phyloP scores from a whole-genome alignment of 2,329 filamentous ascomycete species.

The Magnaporthiopsis poae region DNA sequence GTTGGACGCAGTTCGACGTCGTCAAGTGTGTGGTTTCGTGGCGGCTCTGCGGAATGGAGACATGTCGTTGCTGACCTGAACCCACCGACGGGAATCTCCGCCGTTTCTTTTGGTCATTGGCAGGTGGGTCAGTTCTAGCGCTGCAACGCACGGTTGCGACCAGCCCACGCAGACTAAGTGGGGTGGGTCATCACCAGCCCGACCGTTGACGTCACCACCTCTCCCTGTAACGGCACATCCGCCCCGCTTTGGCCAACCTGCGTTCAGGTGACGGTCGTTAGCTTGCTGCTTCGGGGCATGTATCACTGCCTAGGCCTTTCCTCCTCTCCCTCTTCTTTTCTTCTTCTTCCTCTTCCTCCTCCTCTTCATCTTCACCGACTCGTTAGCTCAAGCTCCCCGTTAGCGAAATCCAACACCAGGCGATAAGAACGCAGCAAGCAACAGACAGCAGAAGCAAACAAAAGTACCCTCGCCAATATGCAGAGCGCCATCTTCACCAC shows the following conservation, averaged over 20 bases:
- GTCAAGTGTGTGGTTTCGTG: no score
- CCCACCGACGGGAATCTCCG: not conserved
- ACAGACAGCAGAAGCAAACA: not conserved
- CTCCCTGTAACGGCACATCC: not conserved
- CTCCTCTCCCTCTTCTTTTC: not conserved
- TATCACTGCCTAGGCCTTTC: not conserved
- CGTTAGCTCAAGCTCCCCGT: no score
- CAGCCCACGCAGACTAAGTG: not conserved
- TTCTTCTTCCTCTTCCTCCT: not conserved
- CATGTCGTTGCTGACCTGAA: not conserved
- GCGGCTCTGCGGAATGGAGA: not conserved
- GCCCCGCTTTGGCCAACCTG: not conserved
- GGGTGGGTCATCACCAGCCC: not conserved
- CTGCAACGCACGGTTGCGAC: not conserved
- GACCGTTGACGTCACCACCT: not conserved
- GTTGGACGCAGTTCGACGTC: no score
- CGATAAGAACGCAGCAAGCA: not conserved
- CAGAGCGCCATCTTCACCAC: conserved; percentile 20
- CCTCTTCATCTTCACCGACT: no score
- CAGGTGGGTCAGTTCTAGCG: not conserved
- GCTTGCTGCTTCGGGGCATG: not conserved
- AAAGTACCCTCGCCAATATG: not conserved
- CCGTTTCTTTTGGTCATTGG: not conserved
- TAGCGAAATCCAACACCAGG: not conserved
- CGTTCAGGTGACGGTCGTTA: not conserved